phyloP scores from a whole-genome alignment of 441 rosid genomes.

The Brassica hybrid region DNA sequence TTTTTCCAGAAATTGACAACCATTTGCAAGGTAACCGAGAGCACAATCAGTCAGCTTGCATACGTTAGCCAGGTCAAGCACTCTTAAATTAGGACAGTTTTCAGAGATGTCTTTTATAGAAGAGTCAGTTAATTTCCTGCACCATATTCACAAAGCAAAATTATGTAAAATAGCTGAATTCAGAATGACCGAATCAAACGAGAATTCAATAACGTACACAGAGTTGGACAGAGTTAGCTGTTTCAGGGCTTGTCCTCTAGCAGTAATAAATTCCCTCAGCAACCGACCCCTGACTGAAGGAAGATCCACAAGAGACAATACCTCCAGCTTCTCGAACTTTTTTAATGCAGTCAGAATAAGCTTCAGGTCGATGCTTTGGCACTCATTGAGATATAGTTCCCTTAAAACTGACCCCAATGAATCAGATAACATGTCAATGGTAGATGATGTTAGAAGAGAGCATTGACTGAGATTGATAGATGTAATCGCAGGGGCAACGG shows the following conservation, averaged over 20 bases:
- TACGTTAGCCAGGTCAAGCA: constrained; percentile 72
- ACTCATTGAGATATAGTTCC: constrained; percentile 82
- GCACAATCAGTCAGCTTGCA: constrained; percentile 81
- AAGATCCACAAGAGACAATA: constrained; percentile 71
- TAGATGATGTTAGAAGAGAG: constrained; percentile 69
- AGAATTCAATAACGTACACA: constrained; percentile 29
- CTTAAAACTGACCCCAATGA: constrained; percentile 63
- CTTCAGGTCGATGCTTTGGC: constrained; percentile 70
- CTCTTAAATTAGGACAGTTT: constrained; percentile 59
- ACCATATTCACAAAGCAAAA: constrained; percentile 33
- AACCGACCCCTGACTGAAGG: constrained; percentile 67
- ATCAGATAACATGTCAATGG: constrained; percentile 63
- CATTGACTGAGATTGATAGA: constrained; percentile 84
- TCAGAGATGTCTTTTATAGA: constrained; percentile 75
- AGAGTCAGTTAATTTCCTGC: constrained; percentile 85
- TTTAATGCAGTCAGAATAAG: constrained; percentile 67
- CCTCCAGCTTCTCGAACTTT: constrained; percentile 70
- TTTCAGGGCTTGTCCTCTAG: constrained; percentile 63
- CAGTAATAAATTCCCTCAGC: constrained; percentile 50
- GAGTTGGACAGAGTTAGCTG: constrained; percentile 75
- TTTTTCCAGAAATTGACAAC: constrained; percentile 64
- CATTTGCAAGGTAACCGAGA: constrained; percentile 82
- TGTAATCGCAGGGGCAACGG: constrained; percentile 67
- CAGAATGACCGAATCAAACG: constrained; percentile 10
- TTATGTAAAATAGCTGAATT: too few species aligned